phyloP scores from a whole-genome alignment of 805 yeast species.

The Candida fluviatilis region DNA sequence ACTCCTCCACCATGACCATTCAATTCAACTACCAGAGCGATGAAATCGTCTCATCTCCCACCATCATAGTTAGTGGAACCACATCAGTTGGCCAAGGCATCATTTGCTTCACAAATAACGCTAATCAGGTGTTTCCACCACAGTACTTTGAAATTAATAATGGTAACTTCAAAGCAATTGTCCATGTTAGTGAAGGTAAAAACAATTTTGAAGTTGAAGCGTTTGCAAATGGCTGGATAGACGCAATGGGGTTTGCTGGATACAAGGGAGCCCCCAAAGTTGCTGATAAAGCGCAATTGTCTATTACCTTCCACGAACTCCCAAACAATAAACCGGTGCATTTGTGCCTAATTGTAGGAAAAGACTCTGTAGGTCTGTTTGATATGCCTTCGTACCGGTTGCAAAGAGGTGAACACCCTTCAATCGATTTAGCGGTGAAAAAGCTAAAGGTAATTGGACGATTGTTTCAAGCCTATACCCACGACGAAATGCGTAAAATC shows the following conservation, averaged over 20 bases:
- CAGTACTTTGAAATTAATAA: conserved; percentile 65
- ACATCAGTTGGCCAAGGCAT: conserved; percentile 21
- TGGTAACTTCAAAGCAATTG: conserved; percentile 69
- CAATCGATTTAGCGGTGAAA: conserved; percentile 62
- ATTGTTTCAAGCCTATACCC: conserved; percentile 86
- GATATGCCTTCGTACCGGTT: conserved; percentile 60
- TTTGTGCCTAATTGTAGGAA: conserved; percentile 69
- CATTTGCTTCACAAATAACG: conserved; percentile 29
- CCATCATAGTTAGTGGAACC: conserved; percentile 32
- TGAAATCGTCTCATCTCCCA: conserved; percentile 39
- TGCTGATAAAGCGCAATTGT: conserved; percentile 21
- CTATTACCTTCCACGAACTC: conserved; percentile 42
- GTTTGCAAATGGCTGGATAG: conserved; percentile 33
- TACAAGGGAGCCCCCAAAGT: conserved; percentile 13
- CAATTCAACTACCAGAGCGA: conserved; percentile 28
- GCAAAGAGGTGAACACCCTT: conserved; percentile 55
- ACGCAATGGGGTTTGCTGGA: conserved; percentile 21
- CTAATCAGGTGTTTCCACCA: conserved; percentile 53
- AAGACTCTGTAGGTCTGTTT: conserved; percentile 65
- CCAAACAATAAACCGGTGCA: conserved; percentile 73
- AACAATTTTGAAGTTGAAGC: conserved; percentile 56
- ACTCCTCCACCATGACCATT: conserved; percentile 22
- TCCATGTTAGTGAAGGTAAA: conserved; percentile 66
- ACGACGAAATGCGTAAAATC: conserved; percentile 77
- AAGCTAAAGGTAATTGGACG: conserved; percentile 81